Conservation (phyloP, 2,329 filamentous ascomycete species). For the Penicillium sp. region DNA sequence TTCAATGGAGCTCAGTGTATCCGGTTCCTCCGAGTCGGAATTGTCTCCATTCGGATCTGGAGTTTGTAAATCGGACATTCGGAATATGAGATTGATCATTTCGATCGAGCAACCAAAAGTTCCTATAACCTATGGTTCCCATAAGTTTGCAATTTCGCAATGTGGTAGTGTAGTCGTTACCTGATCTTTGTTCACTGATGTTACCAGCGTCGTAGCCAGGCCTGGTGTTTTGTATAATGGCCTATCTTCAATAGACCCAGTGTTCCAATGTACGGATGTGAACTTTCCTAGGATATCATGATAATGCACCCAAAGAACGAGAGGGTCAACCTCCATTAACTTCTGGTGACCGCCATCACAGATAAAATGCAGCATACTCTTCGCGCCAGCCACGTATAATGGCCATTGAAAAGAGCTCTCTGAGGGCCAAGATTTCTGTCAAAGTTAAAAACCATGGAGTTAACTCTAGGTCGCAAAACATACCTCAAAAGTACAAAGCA, state of each 20-base stretch:
- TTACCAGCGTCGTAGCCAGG: not conserved
- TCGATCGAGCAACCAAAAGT: not conserved
- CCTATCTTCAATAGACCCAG: not conserved
- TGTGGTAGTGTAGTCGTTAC: not conserved
- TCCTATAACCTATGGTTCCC: not conserved
- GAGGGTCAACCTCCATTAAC: slow-evolving; percentile 3
- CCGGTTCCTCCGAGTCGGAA: not conserved
- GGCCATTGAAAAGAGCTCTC: slow-evolving; percentile 12
- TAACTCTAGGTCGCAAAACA: not conserved
- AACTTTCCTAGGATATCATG: slow-evolving; percentile 10
- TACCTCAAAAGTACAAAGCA: slow-evolving; percentile 11
- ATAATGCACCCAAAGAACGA: slow-evolving; percentile 8
- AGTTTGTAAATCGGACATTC: not conserved
- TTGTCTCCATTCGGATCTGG: not conserved
- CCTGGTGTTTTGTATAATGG: not conserved
- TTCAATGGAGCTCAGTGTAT: not conserved
- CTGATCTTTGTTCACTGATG: not conserved
- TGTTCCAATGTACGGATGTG: not conserved
- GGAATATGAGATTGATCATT: not conserved
- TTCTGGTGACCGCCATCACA: slow-evolving; percentile 7
- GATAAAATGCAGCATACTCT: slow-evolving; percentile 8
- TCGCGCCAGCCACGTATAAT: slow-evolving; percentile 10
- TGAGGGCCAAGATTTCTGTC: slow-evolving; percentile 1
- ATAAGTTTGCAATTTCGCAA: not conserved
- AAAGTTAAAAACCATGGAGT: not conserved